Evolutionary conservation across 108 stramenopile genomes (phyloP).

Genomic region (Hondaea fermentalgiana): DNA sequence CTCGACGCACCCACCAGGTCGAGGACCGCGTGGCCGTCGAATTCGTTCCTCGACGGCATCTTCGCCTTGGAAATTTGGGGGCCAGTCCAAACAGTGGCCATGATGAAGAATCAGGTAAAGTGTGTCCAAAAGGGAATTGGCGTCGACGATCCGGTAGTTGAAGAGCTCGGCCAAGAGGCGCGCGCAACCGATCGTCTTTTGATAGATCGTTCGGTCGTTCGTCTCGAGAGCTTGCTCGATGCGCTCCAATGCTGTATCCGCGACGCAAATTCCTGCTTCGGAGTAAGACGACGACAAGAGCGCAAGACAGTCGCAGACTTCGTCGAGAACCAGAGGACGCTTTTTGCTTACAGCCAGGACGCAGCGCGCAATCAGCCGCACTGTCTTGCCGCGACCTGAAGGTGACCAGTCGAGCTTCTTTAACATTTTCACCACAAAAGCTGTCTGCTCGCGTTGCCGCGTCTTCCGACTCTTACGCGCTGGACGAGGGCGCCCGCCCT

Average conservation of each 20-base stretch:
- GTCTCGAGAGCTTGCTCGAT: background rate
- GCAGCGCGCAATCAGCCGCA: background rate
- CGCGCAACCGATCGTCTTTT: background rate
- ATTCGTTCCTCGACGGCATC: background rate
- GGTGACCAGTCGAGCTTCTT: background rate
- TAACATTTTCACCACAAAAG: background rate
- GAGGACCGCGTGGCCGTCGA: background rate
- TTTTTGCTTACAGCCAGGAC: background rate
- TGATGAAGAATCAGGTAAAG: background rate
- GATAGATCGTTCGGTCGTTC: background rate
- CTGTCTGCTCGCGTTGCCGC: background rate
- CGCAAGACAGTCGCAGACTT: slow-evolving; percentile 4
- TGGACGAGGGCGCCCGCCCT: background rate
- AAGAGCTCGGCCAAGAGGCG: background rate
- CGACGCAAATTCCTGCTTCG: background rate
- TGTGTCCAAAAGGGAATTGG: background rate
- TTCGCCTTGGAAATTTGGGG: background rate
- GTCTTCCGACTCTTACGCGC: background rate
- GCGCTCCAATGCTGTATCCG: background rate
- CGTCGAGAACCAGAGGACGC: background rate
- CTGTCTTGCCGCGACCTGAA: background rate
- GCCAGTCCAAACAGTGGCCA: background rate
- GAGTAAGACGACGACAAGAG: background rate
- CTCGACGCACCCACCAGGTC: background rate
- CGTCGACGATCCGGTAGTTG: background rate